Conservation (phyloP, 129 eudicot species). For the Centaurea solstitialis region DNA sequence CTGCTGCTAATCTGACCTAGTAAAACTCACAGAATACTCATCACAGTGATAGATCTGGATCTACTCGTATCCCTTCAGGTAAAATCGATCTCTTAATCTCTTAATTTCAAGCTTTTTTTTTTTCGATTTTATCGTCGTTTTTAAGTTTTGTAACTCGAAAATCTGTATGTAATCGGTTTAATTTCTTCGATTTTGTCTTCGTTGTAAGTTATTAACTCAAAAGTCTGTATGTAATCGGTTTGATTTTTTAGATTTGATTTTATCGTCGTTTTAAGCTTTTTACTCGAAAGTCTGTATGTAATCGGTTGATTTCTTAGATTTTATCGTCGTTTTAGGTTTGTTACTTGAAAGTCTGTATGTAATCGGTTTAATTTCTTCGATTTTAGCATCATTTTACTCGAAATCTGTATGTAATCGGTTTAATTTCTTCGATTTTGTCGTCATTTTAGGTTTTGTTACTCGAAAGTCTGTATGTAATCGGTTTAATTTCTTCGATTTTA, state of each 20-base stretch:
- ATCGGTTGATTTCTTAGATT: neutral
- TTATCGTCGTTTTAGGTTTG: constrained; percentile 3
- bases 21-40: constrained; percentile 25
- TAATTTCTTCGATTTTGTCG: neutral
- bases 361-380: constrained; percentile 9
- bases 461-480: constrained; percentile 3
- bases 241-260: neutral
- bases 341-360: neutral
- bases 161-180: constrained; percentile 4
- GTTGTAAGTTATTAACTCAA: neutral
- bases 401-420: constrained; percentile 6
- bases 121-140: neutral
- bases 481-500: neutral
- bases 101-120: neutral
- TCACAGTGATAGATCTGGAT: constrained; percentile 18
- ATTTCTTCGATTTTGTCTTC: constrained; percentile 6
- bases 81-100: neutral
- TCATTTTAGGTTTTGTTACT: neutral
- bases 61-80: constrained; percentile 18
- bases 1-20: constrained; percentile 20
- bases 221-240: constrained; percentile 5
- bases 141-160: constrained; percentile 10
- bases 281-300: constrained; percentile 2
- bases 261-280: constrained; percentile 1
- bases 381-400: constrained; percentile 8